Evolutionary conservation across 805 yeast genomes (phyloP).

Genomic region (Metschnikowia sp.): DNA sequence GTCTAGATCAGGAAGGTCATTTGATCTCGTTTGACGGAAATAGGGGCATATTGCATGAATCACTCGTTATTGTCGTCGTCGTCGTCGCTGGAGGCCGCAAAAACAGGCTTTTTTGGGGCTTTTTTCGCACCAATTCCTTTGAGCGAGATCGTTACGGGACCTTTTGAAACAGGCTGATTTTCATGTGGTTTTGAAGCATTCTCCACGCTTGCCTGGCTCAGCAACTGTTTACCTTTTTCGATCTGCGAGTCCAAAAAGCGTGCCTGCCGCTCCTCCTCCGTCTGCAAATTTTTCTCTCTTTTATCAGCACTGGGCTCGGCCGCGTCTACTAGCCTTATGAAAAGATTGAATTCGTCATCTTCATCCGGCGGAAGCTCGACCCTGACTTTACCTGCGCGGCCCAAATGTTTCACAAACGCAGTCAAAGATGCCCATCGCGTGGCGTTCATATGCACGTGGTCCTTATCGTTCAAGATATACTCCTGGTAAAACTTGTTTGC

Average conservation of each 20-base stretch:
- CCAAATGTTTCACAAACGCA: constrained; percentile 61
- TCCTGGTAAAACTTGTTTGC: constrained; percentile 91
- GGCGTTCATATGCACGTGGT: constrained; percentile 88
- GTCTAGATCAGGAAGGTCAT: constrained; percentile 1
- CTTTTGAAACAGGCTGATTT: background rate
- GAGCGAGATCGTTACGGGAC: constrained; percentile 12
- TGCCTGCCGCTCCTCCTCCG: constrained; percentile 16
- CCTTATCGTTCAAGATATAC: constrained; percentile 66
- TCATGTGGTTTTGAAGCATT: background rate
- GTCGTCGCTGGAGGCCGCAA: constrained; percentile 9
- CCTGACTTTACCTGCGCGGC: constrained; percentile 50
- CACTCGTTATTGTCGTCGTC: background rate
- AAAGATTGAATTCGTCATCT: constrained; percentile 36
- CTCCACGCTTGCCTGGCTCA: background rate
- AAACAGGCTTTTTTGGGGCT: constrained; percentile 1
- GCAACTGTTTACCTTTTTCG: constrained; percentile 12
- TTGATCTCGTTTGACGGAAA: too few species aligned
- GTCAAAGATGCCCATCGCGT: constrained; percentile 76
- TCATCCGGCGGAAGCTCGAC: constrained; percentile 35
- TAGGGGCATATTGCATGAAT: too few species aligned
- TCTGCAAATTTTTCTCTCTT: constrained; percentile 5
- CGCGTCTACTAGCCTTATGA: constrained; percentile 24
- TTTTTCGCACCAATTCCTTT: constrained; percentile 12
- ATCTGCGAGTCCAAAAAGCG: constrained; percentile 15
- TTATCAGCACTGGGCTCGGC: background rate